Evolutionary conservation across 1,284 basidiomycete genomes (phyloP), one percentile per base, ranked within the genome.

Genomic region (Cutaneotrichosporon daszewskae): DNA sequence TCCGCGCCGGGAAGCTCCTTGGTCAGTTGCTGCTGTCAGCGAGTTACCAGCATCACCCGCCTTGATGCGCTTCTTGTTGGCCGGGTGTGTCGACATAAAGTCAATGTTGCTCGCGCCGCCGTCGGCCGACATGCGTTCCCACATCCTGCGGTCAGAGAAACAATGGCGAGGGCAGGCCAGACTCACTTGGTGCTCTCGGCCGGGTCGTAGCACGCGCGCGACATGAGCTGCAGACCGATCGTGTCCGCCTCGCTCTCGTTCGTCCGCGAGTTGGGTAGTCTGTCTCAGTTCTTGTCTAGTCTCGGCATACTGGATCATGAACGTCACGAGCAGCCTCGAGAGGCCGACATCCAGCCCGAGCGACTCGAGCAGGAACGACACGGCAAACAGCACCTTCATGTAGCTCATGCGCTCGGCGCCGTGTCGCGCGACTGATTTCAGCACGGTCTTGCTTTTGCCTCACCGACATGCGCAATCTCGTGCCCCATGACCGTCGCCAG

Each of bases 401-500:
- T 72, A 75, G 1, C 83, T 82, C 41, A 80, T 72, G 16, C 33
- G 33, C 51, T 57, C 35, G 22, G 44, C 47, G 17, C 47, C 49
- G 27, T 55, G 47, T 19, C 47, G 39, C 2, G 51, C 44, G 11
- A 54, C 38, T 40, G 33, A 8, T 12, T 16, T 33, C 8, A 33
- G 32, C 14, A 74, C n/a, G n/a, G n/a, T n/a, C n/a, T n/a, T n/a
- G n/a, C n/a, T n/a, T n/a, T n/a, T n/a, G n/a, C n/a, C n/a, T 59
- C 54, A 80, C 83, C 82, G 53, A 85, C 83, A 61, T 94, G 91
- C 3, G 86, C 87, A 32, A 94, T 85, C 70, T 92, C 89, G 67
- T 96, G 91, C 1, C 87, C 81, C 2, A 96, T 72, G 1, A 96
- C 83, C 7, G 85, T 84, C 1, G 92, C 88, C 0, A 97, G 72